These are phyloP conservation scores for Elongisporangium anandrum DNA, from an alignment of 352 stramenopile species.

Conservation along the genomic window DNA sequence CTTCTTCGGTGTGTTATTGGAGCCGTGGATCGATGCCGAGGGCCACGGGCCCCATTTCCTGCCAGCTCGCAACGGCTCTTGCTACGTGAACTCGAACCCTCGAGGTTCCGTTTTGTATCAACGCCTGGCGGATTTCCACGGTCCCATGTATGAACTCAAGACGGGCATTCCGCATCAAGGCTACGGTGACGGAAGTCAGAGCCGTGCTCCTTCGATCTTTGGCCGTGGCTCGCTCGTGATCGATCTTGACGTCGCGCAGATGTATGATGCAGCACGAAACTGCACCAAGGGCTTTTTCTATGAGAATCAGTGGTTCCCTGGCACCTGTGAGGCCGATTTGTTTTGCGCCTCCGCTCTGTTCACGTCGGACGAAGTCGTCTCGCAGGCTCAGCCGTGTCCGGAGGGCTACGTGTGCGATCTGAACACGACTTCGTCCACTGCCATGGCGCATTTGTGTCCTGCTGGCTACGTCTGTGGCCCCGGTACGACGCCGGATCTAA, in stretches of 20 bases:
- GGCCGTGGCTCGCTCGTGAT: slow-evolving; percentile 84
- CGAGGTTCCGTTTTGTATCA: slow-evolving; percentile 90
- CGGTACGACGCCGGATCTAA: slow-evolving; percentile 92
- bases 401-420: slow-evolving; percentile 95
- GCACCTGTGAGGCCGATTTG: slow-evolving; percentile 95
- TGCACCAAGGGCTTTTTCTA: slow-evolving; percentile 92
- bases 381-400: slow-evolving; percentile 89
- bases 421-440: slow-evolving; percentile 78
- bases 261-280: slow-evolving; percentile 88
- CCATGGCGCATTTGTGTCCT: slow-evolving; percentile 72
- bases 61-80: slow-evolving; percentile 73
- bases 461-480: slow-evolving; percentile 93
- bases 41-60: slow-evolving; percentile 91
- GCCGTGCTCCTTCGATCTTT: slow-evolving; percentile 81
- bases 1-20: slow-evolving; percentile 93
- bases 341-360: slow-evolving; percentile 77
- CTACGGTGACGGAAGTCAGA: slow-evolving; percentile 84
- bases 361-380: slow-evolving; percentile 21
- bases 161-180: slow-evolving; percentile 90
- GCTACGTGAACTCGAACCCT: slow-evolving; percentile 92
- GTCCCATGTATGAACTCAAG: slow-evolving; percentile 92
- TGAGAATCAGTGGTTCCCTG: slow-evolving; percentile 90
- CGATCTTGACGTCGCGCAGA: slow-evolving; percentile 75
- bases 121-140: slow-evolving; percentile 92
- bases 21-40: slow-evolving; percentile 94